phyloP scores from a whole-genome alignment of 148 eudicot genomes.

The Pharnaceum exiguum region DNA sequence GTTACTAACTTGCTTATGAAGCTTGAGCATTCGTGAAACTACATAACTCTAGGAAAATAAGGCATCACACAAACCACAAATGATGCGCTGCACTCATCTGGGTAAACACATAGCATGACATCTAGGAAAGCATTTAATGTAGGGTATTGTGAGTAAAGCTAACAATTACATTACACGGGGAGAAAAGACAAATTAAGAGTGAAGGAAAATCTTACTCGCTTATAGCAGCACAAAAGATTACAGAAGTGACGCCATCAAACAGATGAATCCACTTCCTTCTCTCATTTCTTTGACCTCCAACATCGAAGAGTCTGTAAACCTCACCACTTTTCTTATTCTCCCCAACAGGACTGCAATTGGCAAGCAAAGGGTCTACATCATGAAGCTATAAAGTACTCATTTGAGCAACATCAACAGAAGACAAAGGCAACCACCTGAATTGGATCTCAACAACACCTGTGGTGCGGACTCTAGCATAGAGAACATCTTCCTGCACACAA shows the following conservation, averaged over 20 bases:
- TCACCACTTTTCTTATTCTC: constrained; percentile 95
- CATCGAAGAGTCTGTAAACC: constrained; percentile 92
- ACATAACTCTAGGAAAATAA: no score
- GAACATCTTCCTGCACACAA: constrained; percentile 82
- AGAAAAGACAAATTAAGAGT: neutral
- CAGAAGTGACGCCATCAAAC: constrained; percentile 97
- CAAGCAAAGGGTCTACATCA: no score
- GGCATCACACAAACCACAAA: no score
- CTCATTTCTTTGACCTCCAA: constrained; percentile 99
- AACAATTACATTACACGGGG: no score
- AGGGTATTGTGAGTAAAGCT: no score
- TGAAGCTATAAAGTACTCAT: neutral
- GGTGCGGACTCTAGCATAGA: constrained; percentile 92
- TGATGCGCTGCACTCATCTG: no score
- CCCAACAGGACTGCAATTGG: constrained; percentile 83
- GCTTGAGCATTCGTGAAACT: no score
- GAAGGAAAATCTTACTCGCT: constrained; percentile 71
- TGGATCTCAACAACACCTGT: constrained; percentile 97
- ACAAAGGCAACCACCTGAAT: constrained; percentile 50
- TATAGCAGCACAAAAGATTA: constrained; percentile 93
- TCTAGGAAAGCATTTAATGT: no score
- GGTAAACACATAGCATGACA: no score
- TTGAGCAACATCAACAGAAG: neutral
- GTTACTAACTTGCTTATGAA: no score
- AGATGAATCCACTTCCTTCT: constrained; percentile 99